A percentile compares a stretch with the other conserved stretches of the same genome.
These are phyloP conservation scores for Tolypocladium tropicale DNA, from an alignment of 2,329 filamentous ascomycete species.

Conservation along the genomic window DNA sequence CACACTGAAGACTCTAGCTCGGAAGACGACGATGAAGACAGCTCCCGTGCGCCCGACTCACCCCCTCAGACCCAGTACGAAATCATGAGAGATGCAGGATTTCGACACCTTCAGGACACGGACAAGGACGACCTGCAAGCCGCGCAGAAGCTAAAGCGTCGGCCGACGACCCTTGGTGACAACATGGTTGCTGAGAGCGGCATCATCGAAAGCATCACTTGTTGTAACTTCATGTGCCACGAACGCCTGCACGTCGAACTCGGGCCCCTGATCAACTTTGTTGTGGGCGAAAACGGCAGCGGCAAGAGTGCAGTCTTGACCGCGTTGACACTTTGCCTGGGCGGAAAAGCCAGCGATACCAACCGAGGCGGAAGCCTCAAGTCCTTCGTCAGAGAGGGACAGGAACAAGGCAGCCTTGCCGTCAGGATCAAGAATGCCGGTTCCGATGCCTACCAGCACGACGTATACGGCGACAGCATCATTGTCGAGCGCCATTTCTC, in stretches of 20 bases:
- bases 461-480: constrained; percentile 76
- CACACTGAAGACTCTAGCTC: constrained; percentile 13
- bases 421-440: constrained; percentile 91
- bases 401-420: constrained; percentile 62
- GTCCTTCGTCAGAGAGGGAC: constrained; percentile 81
- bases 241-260: constrained; percentile 68
- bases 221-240: constrained; percentile 96
- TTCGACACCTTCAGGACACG: constrained; percentile 44
- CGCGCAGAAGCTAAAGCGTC: constrained; percentile 51
- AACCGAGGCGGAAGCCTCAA: constrained; percentile 87
- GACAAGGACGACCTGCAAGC: constrained; percentile 52
- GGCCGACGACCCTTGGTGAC: constrained; percentile 40
- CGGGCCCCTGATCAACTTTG: constrained; percentile 95
- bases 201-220: constrained; percentile 79
- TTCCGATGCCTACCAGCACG: constrained; percentile 69
- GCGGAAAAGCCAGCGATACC: constrained; percentile 84
- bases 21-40: constrained; percentile 22
- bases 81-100: constrained; percentile 47
- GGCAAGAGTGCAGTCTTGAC: constrained; percentile 95
- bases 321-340: constrained; percentile 86
- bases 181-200: constrained; percentile 74
- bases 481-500: constrained; percentile 86
- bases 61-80: constrained; percentile 52
- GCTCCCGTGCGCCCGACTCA: constrained; percentile 14
- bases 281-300: constrained; percentile 94